Evolutionary conservation across 306 rosid species (phyloP).

Genomic region (Prinsepia uniflora): DNA sequence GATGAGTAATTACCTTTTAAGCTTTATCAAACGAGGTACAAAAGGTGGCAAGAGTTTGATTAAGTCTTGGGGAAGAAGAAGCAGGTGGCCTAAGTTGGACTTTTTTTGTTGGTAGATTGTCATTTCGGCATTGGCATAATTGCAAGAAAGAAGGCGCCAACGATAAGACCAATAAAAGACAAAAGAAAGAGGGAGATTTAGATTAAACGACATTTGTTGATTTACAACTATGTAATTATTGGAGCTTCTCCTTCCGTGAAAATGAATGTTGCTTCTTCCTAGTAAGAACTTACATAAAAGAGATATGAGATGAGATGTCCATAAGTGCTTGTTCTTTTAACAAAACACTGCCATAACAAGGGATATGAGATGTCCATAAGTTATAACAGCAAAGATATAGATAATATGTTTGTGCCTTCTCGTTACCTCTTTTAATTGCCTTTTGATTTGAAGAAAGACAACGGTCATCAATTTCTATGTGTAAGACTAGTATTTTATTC

Average conservation of each 20-base stretch:
- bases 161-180: conserved; percentile 13
- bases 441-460: too few species aligned
- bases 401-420: too few species aligned
- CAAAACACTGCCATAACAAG: neutral
- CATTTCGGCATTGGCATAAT: neutral
- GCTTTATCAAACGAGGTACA: too few species aligned
- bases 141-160: conserved; percentile 23
- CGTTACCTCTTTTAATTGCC: too few species aligned
- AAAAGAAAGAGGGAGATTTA: neutral
- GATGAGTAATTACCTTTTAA: too few species aligned
- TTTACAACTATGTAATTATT: conserved; percentile 8
- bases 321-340: neutral
- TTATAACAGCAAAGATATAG: too few species aligned
- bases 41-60: neutral
- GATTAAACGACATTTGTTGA: conserved; percentile 2
- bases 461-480: too few species aligned
- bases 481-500: too few species aligned
- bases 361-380: neutral
- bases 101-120: conserved; percentile 29
- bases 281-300: neutral
- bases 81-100: conserved; percentile 41
- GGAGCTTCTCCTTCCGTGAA: conserved; percentile 1
- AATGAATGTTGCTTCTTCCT: neutral
- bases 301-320: too few species aligned
- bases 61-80: conserved; percentile 17